Conservation (phyloP, 345 rosid genomes). For the Nephelium lappaceum region DNA sequence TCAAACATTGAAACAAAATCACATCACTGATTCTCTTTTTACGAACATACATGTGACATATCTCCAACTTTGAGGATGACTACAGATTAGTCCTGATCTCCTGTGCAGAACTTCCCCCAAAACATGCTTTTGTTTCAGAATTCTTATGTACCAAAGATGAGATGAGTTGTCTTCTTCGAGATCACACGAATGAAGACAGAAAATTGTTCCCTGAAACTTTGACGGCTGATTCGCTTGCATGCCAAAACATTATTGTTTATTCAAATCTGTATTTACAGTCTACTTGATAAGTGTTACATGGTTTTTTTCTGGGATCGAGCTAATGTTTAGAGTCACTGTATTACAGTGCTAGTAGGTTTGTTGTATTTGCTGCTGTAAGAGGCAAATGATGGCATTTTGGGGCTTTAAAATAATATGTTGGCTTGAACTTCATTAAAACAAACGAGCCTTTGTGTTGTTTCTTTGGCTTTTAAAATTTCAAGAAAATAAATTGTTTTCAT, state of each 20-base stretch:
- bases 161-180: background rate
- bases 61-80: background rate
- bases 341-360: background rate
- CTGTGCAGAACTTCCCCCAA: background rate
- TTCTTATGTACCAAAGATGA: conserved; percentile 1
- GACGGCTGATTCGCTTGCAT: background rate
- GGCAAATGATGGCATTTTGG: background rate
- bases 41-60: background rate
- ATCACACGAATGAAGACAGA: background rate
- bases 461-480: background rate
- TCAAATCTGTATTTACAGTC: background rate
- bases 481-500: background rate
- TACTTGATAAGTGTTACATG: background rate
- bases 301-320: background rate
- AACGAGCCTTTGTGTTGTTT: background rate
- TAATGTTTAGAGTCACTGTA: background rate
- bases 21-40: conserved; percentile 1
- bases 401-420: background rate
- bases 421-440: too few relatives aligned
- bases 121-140: background rate
- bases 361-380: background rate
- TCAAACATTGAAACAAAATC: conserved; percentile 19
- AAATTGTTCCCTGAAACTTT: background rate
- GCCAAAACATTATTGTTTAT: background rate
- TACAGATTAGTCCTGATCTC: background rate